Evolutionary conservation across 2,329 filamentous ascomycete species (phyloP), one percentile per base, ranked within the genome.

Genomic region (Xenoacremonium recifei): DNA sequence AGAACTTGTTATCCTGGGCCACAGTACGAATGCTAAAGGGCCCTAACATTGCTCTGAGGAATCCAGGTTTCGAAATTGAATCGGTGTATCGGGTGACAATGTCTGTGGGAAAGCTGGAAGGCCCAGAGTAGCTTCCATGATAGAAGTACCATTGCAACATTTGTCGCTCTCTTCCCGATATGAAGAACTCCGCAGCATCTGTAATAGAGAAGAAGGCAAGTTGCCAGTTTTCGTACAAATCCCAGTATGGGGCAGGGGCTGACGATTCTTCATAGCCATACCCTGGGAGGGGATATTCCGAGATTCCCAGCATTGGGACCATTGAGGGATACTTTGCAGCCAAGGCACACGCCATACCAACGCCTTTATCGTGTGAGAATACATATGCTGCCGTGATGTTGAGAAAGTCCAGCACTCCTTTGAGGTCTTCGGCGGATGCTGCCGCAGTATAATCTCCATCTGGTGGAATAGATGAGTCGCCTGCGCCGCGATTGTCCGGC

Each of bases 121-220:
- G 53, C 1, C 71, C 70, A 0, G 66, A 64, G 46, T 73, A 75
- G 15, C 61, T 66, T 0, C 58, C 58, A 23, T 75, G 70, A 42
- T 58, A 73, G 42, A 73, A 73, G 37, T 72, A 74, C 71, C 70
- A 73, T 13, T 62, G 48, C 1, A 73, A 51, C 47, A 73, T 66
- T 43, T 70, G 56, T 44, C 57, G 66, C 48, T 73, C 71, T 2
- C 62, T 60, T 0, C 66, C 70, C 0, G 51, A 51, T 44, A 75
- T 69, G 42, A 75, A 66, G 42, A 68, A 74, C 39, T 71, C 63
- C 0, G 72, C 72, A 3, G 69, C 57, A 18, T 75, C 72, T 0
- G 72, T 62, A 7, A 75, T 65, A 19, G 63, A 60, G 53, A 76
- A 75, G 54, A 75, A 71, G 0, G 69, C 68, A 1, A 70, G 54